Base-by-base conservation (phyloP, 2,329 filamentous ascomycete species). In the Hymenoscyphus scutula region DNA sequence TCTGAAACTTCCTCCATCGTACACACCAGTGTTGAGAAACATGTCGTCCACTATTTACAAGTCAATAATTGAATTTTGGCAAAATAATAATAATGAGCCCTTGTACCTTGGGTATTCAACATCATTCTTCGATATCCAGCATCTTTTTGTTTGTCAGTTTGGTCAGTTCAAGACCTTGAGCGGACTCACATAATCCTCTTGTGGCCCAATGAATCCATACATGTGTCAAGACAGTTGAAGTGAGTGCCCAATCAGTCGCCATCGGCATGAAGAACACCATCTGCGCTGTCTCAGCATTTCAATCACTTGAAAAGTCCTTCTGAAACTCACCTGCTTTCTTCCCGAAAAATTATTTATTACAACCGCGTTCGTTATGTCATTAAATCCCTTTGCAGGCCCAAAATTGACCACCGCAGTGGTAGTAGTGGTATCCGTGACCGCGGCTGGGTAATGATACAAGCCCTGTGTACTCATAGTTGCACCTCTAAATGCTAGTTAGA, bases 231-330 rank as follows among this genome's bases (percentile, higher is more conserved):
- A 69, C 53, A 57, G 61, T 64, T 0, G 65, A 64, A 5, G 66
- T 69, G 5, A 78, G 67, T 64, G 72, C 75, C 77, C 76, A 78
- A 60, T 75, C 74, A 48, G 74, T 73, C 6, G 75, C 75, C 59
- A 82, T 84, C 19, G 76, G 74, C 62, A 82, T 79, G 74, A 86
- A 86, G 76, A 82, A 86, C 6, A 80, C 83, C 82, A 87, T 84
- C 64, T 67, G 25, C 17, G n/a, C 6, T 19, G n/a, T 63, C 23
- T 61, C 55, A 29, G n/a, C 56, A 37, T 11, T 34, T 11, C 25
- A 5, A 15, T n/a, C 13, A 17, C 25, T 32, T 10, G 6, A n/a
- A n/a, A 2, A 25, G 5, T 19, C 2, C 5, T 56, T 8, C 3
- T 25, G n/a, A 6, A 56, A 61, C 72, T 85, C 2, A 59, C 56